phyloP scores from a whole-genome alignment of 345 rosid genomes.

The Arabis alpina region DNA sequence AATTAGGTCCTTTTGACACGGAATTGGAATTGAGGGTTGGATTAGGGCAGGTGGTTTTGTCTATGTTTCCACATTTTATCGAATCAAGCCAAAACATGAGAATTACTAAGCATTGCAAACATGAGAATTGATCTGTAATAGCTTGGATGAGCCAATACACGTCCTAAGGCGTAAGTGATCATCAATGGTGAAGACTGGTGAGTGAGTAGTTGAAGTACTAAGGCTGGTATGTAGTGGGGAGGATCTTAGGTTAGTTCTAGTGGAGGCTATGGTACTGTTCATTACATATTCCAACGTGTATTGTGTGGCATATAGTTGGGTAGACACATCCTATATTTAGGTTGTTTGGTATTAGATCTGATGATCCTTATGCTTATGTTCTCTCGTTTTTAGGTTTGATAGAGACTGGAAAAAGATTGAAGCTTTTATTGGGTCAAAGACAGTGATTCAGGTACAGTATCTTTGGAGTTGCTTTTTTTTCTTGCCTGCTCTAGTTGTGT shows the following conservation, averaged over 20 bases:
- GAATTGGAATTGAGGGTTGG: constrained; percentile 7
- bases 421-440: constrained; percentile 88
- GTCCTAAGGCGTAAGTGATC: constrained; percentile 2
- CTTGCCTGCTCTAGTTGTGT: not conserved
- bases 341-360: constrained; percentile 12
- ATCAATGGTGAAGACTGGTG: not conserved
- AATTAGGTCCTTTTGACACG: not conserved
- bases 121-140: too few species aligned
- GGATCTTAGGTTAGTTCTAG: constrained; percentile 7
- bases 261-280: constrained; percentile 10
- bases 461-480: constrained; percentile 1
- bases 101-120: too few species aligned
- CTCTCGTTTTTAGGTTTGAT: constrained; percentile 60
- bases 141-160: constrained; percentile 2
- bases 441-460: constrained; percentile 74
- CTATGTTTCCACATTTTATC: not conserved
- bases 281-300: not conserved
- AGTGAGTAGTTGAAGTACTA: not conserved
- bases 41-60: not conserved
- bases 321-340: constrained; percentile 9
- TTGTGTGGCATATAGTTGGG: not conserved
- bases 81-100: not conserved
- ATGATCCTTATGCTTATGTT: constrained; percentile 23
- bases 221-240: constrained; percentile 23
- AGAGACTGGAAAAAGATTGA: constrained; percentile 96